Evolutionary conservation across 2,329 filamentous ascomycete genomes (phyloP).

Genomic region (Ophiostoma perfectum): DNA sequence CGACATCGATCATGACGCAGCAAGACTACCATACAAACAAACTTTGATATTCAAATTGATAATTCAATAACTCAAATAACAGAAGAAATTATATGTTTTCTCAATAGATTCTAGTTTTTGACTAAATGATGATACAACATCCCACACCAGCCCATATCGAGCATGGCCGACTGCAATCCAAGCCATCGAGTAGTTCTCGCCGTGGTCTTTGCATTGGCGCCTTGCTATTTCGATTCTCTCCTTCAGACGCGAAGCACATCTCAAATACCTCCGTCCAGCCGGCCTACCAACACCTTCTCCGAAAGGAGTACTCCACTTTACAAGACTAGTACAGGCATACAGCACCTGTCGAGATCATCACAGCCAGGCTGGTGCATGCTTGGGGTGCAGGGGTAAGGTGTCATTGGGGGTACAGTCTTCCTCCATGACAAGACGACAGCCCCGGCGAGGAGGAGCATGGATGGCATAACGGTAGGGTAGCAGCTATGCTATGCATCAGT

Average conservation of each 20-base stretch:
- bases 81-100: no score
- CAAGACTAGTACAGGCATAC: not conserved
- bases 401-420: slow-evolving; percentile 1
- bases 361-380: not conserved
- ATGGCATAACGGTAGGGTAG: not conserved
- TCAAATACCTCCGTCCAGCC: not conserved
- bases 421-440: not conserved
- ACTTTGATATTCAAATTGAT: no score
- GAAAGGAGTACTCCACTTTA: not conserved
- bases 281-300: not conserved
- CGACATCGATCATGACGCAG: not conserved
- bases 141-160: no score
- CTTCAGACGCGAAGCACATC: no score
- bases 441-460: not conserved
- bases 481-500: not conserved
- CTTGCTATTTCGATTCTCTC: no score
- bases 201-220: not conserved
- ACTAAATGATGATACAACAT: no score
- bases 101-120: no score
- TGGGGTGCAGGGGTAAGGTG: not conserved
- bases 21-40: no score
- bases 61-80: no score
- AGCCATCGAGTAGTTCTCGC: not conserved
- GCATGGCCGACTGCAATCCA: no score
- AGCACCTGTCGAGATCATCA: not conserved